Percentiles rank a stretch among this genome's conserved stretches.
These are phyloP conservation scores for Lupinus albus DNA, from an alignment of 306 rosid genomes.

Conservation along the genomic window DNA sequence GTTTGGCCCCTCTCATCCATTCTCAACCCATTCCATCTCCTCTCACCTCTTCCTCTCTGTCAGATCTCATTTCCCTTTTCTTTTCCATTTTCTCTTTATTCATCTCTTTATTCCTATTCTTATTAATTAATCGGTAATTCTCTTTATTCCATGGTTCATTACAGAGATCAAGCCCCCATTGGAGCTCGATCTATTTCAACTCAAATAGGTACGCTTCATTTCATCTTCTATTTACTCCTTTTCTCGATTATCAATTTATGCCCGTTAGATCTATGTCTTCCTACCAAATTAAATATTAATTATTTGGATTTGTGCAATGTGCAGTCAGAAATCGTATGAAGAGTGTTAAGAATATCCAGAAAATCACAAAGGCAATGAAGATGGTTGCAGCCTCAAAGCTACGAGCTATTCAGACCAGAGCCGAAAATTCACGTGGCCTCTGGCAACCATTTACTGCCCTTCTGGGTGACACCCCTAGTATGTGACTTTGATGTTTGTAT, in stretches of 20 bases:
- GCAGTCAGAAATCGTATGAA: constrained; percentile 93
- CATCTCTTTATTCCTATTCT: too few relatives aligned
- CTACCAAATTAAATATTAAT: constrained; percentile 4
- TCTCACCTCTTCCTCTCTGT: background rate
- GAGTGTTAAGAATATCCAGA: constrained; percentile 97
- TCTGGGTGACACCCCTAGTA: constrained; percentile 86
- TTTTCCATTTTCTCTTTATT: too few relatives aligned
- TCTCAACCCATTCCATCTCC: constrained; percentile 42
- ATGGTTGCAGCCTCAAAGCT: constrained; percentile 99
- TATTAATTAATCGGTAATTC: too few relatives aligned
- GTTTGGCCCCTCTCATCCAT: constrained; percentile 64
- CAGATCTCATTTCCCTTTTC: background rate
- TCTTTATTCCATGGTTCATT: constrained; percentile 24
- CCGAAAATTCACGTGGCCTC: constrained; percentile 93
- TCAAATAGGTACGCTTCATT: constrained; percentile 70
- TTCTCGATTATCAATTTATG: too few relatives aligned
- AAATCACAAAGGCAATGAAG: constrained; percentile 98
- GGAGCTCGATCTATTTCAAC: constrained; percentile 95
- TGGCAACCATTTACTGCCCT: constrained; percentile 99
- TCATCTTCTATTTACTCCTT: constrained; percentile 1
- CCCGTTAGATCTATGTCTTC: constrained; percentile 7
- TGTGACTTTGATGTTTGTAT: constrained; percentile 27
- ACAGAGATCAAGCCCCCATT: constrained; percentile 70
- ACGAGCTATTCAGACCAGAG: constrained; percentile 75
- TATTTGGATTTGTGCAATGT: constrained; percentile 22